phyloP scores from a whole-genome alignment of 345 rosid species.

The Arabidopsis suecica region DNA sequence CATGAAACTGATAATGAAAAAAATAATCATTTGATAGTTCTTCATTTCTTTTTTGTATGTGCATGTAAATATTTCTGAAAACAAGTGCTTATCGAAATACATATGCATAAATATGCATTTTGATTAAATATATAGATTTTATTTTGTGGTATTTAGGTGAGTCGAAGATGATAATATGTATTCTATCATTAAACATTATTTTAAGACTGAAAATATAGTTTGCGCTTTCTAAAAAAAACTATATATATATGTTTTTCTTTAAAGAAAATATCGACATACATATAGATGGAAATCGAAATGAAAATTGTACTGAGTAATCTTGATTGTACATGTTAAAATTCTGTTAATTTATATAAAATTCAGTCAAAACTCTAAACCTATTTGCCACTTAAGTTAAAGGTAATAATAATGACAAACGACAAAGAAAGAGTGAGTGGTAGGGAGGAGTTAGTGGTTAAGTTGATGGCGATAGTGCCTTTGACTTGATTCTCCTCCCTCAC shows the following conservation, averaged over 20 bases:
- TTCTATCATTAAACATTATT: neutral
- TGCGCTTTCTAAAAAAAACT: neutral
- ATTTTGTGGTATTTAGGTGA: neutral
- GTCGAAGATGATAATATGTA: neutral
- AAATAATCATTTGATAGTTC: neutral
- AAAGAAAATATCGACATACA: neutral
- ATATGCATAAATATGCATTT: neutral
- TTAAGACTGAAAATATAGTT: neutral
- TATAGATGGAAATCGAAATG: neutral
- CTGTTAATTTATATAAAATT: neutral
- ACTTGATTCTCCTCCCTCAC: constrained; percentile 41
- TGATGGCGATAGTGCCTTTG: constrained; percentile 48
- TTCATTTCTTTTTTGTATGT: neutral
- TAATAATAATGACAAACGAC: constrained; percentile 23
- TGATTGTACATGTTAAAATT: neutral
- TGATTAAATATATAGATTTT: neutral
- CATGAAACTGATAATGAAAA: neutral
- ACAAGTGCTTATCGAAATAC: neutral
- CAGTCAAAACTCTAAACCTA: constrained; percentile 16
- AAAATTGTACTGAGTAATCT: neutral
- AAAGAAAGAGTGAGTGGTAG: constrained; percentile 48
- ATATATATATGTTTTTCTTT: too few species aligned
- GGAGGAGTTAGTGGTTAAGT: constrained; percentile 42
- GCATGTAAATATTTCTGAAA: neutral
- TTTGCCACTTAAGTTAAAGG: neutral